phyloP scores from a whole-genome alignment of 1,139 yeast genomes.

The Saccharomycopsis crataegensis region DNA sequence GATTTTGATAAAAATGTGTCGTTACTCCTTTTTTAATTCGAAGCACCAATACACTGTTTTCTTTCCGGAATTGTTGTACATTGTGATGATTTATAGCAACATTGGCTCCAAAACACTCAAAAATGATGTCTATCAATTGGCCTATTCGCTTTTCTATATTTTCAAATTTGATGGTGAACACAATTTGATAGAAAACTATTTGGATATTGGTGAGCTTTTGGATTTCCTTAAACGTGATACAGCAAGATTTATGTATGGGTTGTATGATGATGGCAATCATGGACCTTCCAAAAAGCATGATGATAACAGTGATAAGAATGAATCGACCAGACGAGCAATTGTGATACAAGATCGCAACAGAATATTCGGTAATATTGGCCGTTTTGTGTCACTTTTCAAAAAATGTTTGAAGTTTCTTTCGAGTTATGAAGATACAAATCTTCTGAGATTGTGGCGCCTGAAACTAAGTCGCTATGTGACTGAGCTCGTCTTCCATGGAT shows the following conservation, averaged over 20 bases:
- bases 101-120: constrained; percentile 66
- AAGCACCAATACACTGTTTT: constrained; percentile 55
- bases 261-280: constrained; percentile 43
- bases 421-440: constrained; percentile 28
- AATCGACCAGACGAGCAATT: neutral
- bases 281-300: constrained; percentile 21
- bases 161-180: constrained; percentile 43
- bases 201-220: constrained; percentile 47
- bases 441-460: constrained; percentile 50
- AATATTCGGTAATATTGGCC: neutral
- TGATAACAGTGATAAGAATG: constrained; percentile 23
- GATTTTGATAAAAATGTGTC: constrained; percentile 57
- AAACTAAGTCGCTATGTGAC: constrained; percentile 64
- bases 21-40: constrained; percentile 68
- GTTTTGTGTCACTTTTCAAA: constrained; percentile 37
- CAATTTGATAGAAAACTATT: constrained; percentile 31
- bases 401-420: constrained; percentile 53
- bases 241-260: constrained; percentile 69
- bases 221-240: constrained; percentile 61
- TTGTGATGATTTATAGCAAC: constrained; percentile 66
- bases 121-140: constrained; percentile 52
- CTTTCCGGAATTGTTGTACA: constrained; percentile 64
- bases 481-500: constrained; percentile 54
- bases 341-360: constrained; percentile 35
- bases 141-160: constrained; percentile 67